Evolutionary conservation across 306 rosid genomes (phyloP).

Genomic region (Fragaria vesca): DNA sequence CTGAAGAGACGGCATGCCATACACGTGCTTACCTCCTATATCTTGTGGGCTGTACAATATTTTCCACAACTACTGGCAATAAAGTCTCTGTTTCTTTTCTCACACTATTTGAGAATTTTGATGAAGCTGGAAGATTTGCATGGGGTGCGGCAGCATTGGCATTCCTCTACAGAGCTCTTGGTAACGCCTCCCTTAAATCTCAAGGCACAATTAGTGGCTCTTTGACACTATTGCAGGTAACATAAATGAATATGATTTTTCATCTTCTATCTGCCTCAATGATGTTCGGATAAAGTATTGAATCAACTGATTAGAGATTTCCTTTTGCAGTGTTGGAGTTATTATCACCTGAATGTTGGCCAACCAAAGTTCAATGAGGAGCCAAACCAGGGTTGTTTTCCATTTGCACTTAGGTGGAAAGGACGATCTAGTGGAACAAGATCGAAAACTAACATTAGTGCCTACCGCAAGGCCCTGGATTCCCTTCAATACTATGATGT

Average conservation of each 20-base stretch:
- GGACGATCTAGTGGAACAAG: conserved; percentile 68
- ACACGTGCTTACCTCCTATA: conserved; percentile 88
- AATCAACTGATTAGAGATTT: background rate
- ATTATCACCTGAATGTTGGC: conserved; percentile 72
- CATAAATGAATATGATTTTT: conserved; percentile 7
- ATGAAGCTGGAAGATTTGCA: conserved; percentile 67
- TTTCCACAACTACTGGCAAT: conserved; percentile 90
- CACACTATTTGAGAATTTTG: conserved; percentile 72
- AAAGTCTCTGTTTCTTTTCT: conserved; percentile 87
- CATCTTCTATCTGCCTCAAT: conserved; percentile 3
- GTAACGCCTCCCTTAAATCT: conserved; percentile 82
- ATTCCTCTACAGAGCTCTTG: conserved; percentile 84
- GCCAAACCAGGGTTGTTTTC: conserved; percentile 50
- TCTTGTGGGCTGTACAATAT: conserved; percentile 85
- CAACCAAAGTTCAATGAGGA: conserved; percentile 74
- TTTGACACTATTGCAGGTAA: conserved; percentile 78
- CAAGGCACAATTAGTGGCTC: conserved; percentile 89
- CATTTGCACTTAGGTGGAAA: conserved; percentile 77
- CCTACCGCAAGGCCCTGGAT: conserved; percentile 84
- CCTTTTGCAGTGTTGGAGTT: conserved; percentile 67
- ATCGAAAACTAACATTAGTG: conserved; percentile 55
- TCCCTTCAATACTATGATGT: conserved; percentile 66
- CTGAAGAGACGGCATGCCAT: conserved; percentile 52
- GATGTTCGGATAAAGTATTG: conserved; percentile 17
- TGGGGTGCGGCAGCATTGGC: conserved; percentile 98